Conservation (phyloP, 345 rosid genomes). For the Citropsis articulata region DNA sequence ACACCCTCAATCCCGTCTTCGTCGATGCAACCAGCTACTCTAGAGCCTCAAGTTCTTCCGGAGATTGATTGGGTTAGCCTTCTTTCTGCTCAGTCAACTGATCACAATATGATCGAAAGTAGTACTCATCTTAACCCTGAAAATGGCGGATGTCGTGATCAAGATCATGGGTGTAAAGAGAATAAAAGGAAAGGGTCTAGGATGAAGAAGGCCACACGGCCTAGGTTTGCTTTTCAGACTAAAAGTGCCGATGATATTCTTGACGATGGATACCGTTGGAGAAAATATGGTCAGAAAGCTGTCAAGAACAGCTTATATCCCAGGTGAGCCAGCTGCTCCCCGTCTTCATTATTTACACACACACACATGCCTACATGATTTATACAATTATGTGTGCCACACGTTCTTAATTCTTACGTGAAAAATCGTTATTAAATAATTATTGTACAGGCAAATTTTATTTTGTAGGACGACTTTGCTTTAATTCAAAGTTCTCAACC, state of each 20-base stretch:
- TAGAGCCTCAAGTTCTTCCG: constrained; percentile 21
- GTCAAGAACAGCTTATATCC: constrained; percentile 63
- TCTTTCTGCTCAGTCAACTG: constrained; percentile 29
- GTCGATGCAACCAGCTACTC: constrained; percentile 17
- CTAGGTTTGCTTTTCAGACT: constrained; percentile 66
- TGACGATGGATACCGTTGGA: constrained; percentile 79
- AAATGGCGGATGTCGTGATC: constrained; percentile 19
- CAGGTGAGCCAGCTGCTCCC: constrained; percentile 35
- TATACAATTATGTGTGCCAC: neutral
- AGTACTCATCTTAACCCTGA: constrained; percentile 12
- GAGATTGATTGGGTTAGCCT: constrained; percentile 56
- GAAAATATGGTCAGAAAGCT: constrained; percentile 69
- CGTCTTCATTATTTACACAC: no score
- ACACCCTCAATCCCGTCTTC: constrained; percentile 29
- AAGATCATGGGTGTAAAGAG: constrained; percentile 20
- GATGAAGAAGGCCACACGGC: constrained; percentile 36
- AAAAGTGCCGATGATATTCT: constrained; percentile 64
- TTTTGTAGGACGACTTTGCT: neutral
- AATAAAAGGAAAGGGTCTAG: constrained; percentile 32
- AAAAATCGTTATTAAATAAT: neutral
- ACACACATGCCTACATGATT: neutral
- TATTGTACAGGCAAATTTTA: neutral
- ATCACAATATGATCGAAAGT: constrained; percentile 11
- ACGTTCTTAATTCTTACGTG: neutral
- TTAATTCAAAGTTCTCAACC: neutral